Conservation (phyloP, 2,329 filamentous ascomycete species). For the Colletotrichum sublineola region DNA sequence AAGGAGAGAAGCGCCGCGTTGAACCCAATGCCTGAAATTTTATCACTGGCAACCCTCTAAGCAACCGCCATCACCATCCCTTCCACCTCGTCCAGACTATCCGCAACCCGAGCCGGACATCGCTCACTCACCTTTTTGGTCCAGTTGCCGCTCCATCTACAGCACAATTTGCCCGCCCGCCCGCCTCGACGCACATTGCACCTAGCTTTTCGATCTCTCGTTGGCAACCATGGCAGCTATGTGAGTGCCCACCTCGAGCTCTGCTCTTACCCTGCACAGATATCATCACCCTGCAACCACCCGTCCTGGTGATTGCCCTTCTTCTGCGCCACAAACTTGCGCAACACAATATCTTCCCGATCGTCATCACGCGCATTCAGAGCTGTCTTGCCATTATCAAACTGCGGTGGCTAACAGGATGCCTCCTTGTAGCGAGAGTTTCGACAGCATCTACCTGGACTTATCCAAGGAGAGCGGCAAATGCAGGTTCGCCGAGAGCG, state of each 20-base stretch:
- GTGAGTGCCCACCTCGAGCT: slow-evolving; percentile 26
- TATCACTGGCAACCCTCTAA: slow-evolving; percentile 29
- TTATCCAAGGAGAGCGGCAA: slow-evolving; percentile 92
- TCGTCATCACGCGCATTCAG: neutral
- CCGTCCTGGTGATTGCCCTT: neutral
- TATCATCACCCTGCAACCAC: slow-evolving; percentile 3
- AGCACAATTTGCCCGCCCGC: neutral
- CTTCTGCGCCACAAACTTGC: slow-evolving; percentile 45
- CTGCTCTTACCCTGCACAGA: slow-evolving; percentile 4
- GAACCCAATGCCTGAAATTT: slow-evolving; percentile 37
- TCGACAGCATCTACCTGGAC: slow-evolving; percentile 97
- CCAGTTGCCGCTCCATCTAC: neutral
- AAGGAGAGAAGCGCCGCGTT: slow-evolving; percentile 27
- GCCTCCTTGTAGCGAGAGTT: slow-evolving; percentile 77
- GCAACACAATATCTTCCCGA: slow-evolving; percentile 46
- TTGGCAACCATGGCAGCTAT: slow-evolving; percentile 41
- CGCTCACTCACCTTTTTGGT: neutral
- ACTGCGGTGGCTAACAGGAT: slow-evolving; percentile 21
- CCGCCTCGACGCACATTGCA: neutral
- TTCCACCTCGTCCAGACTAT: slow-evolving; percentile 8
- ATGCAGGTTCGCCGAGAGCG: slow-evolving; percentile 94
- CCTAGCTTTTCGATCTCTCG: slow-evolving; percentile 12
- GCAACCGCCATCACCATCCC: slow-evolving; percentile 19
- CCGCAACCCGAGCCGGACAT: slow-evolving; percentile 18
- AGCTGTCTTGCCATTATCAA: neutral